These are phyloP conservation scores for Globisporangium yorkense DNA, from an alignment of 352 stramenopile species.

Conservation along the genomic window DNA sequence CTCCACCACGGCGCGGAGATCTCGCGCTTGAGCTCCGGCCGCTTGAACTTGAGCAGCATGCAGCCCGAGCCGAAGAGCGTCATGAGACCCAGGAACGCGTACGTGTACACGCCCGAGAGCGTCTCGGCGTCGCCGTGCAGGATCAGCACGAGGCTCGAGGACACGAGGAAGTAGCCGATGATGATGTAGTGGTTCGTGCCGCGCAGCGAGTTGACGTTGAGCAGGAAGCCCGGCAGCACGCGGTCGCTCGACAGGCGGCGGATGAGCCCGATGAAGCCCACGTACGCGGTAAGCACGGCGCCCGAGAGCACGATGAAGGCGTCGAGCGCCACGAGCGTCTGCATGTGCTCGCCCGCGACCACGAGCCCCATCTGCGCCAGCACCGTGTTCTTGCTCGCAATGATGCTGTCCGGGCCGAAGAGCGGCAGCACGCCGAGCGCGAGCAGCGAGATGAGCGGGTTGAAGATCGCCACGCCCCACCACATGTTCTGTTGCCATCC, in stretches of 20 bases:
- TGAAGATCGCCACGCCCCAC: slow-evolving; percentile 92
- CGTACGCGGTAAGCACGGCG: slow-evolving; percentile 91
- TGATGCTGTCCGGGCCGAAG: slow-evolving; percentile 59
- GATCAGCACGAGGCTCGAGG: slow-evolving; percentile 86
- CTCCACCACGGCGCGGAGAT: slow-evolving; percentile 87
- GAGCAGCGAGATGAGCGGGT: slow-evolving; percentile 90
- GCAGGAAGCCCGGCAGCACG: slow-evolving; percentile 74
- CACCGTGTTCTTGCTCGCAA: slow-evolving; percentile 86
- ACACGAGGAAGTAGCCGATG: slow-evolving; percentile 86
- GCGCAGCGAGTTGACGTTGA: slow-evolving; percentile 75
- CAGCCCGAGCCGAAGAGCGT: slow-evolving; percentile 91
- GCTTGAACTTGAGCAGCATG: slow-evolving; percentile 95
- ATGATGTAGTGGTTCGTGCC: slow-evolving; percentile 92
- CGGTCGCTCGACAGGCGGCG: slow-evolving; percentile 90
- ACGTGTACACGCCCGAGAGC: slow-evolving; percentile 93
- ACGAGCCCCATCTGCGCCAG: slow-evolving; percentile 88
- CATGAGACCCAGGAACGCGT: slow-evolving; percentile 94
- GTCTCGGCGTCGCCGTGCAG: slow-evolving; percentile 89
- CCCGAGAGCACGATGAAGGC: slow-evolving; percentile 93
- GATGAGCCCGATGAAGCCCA: slow-evolving; percentile 90
- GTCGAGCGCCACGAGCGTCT: slow-evolving; percentile 82
- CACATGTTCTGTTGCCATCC: slow-evolving; percentile 82
- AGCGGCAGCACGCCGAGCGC: slow-evolving; percentile 88
- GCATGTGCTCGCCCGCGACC: slow-evolving; percentile 67
- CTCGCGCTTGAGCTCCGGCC: slow-evolving; percentile 80